Base-by-base conservation (phyloP, 1,139 yeast species). In the Geotrichum fermentans region DNA sequence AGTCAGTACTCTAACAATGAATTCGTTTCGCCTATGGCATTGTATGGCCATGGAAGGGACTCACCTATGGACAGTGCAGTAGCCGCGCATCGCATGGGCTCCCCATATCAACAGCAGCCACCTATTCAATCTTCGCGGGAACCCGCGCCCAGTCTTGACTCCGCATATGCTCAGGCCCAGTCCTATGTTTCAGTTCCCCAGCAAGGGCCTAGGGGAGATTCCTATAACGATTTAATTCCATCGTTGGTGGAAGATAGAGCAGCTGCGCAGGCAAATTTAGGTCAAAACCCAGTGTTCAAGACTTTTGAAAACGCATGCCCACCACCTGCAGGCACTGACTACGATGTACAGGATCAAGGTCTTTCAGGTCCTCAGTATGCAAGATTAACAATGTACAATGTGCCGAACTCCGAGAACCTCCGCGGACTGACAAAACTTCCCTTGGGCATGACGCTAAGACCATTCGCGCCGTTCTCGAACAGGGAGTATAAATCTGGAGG, bases 281-380 rank as follows among this genome's bases (percentile, higher is more conserved):
- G 62, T 11, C 57, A 57, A 14, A 63, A 66, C 40, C 73, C 73
- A 43, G 67, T 77, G 2, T 88, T 84, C 62, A 72, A 74, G 49
- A 84, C 95, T 3, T 81, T 85, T 61, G 80, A 81, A 60, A 81
- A 85, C 58, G 80, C 86, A 2, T 76, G 78, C 29, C 95, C 97
- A 24, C 96, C 97, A 1, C 73, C 80, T n/a, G 83, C 95, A 0
- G 86, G 94, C 1, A 79, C 89, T 1, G 82, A 80, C 56, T 86
- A 73, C 61, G 74, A 73, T 49, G 77, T 84, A 2, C 71, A 78
- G 18, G 97, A 92, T 62, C 95, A 89, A 62, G 96, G 96, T 2
- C 78, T 84, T 3, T 79, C 96, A 1, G 80, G 86, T 26, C 90
- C 97, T 11, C 80, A 87, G 55, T 82, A 82, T 62, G 78, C 86